phyloP scores from a whole-genome alignment of 2,329 filamentous ascomycete genomes.

The Alternaria sp. region DNA sequence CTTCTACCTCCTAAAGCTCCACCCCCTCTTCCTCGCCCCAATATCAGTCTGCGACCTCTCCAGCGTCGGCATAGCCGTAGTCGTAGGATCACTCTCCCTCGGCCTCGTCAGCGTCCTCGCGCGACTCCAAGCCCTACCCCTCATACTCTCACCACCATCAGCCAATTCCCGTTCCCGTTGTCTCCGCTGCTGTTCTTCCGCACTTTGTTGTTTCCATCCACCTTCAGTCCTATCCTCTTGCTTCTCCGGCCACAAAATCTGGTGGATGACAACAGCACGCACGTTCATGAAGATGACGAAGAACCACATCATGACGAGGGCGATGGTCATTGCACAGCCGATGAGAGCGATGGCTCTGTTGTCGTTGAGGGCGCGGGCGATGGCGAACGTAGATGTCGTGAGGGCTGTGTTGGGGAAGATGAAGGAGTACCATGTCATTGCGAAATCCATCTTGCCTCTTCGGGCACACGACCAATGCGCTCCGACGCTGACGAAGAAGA shows the following conservation, averaged over 20 bases:
- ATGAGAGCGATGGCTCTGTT: slow-evolving; percentile 66
- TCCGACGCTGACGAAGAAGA: slow-evolving; percentile 80
- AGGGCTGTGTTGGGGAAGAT: slow-evolving; percentile 81
- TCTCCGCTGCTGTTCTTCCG: slow-evolving; percentile 37
- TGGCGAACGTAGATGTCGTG: slow-evolving; percentile 73
- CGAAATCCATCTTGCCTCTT: slow-evolving; percentile 70
- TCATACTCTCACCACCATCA: slow-evolving; percentile 25
- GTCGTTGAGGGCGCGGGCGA: slow-evolving; percentile 62
- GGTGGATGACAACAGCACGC: slow-evolving; percentile 66
- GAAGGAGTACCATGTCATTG: slow-evolving; percentile 87
- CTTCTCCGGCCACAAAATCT: slow-evolving; percentile 79
- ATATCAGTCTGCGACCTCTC: slow-evolving; percentile 16
- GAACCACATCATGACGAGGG: slow-evolving; percentile 71
- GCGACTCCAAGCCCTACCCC: slow-evolving; percentile 28
- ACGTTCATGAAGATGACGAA: slow-evolving; percentile 75
- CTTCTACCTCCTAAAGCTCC: slow-evolving; percentile 24
- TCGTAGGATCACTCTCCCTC: not conserved
- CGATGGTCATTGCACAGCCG: slow-evolving; percentile 70
- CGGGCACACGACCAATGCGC: slow-evolving; percentile 73
- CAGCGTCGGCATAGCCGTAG: not conserved
- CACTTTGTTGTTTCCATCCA: slow-evolving; percentile 55
- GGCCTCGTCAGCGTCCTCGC: slow-evolving; percentile 29
- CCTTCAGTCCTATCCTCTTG: slow-evolving; percentile 69
- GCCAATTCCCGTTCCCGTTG: slow-evolving; percentile 15
- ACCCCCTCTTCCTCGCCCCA: slow-evolving; percentile 15